Evolutionary conservation across 805 yeast genomes (phyloP), one percentile per base, ranked within the genome.

Genomic region (Yueomyces sp.): DNA sequence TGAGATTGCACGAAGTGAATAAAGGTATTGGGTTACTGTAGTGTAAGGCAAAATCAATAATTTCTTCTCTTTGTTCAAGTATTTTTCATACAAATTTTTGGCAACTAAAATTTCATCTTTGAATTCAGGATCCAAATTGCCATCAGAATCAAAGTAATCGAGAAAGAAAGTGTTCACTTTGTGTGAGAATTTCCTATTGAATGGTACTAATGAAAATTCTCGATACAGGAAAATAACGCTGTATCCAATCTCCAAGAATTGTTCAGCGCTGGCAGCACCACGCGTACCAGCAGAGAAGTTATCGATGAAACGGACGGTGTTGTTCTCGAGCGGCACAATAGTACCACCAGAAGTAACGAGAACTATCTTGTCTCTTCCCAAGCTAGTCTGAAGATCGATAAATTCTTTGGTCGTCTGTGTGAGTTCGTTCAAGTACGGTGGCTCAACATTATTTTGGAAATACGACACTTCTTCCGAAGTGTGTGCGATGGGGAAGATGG

Each of bases 231-330:
- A 92, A 32, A 92, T 81, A 36, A 92, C 98, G 11, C 95, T 90
- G 56, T 92, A 92, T 1, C 87, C 95, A 45, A 75, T 67, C 44
- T 81, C 85, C 43, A 92, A 66, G 52, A 90, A 85, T 57, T 85
- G 81, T 62, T 92, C 98, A 3, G 97, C 95, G 37, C 94, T 81
- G 0, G 95, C 79, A 3, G 98, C 94, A 44, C 98, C 99, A 62
- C 99, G 76, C 0, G 96, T 92, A 28, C 99, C 99, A 28, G 97
- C 97, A 50, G 92, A 80, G 61, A 92, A 92, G 57, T 92, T 92
- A 63, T 92, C 99, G 55, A 92, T 87, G 63, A 92, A 92, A 43
- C 99, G 67, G 5, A 92, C 99, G 0, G 98, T 92, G 57, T 92
- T 92, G 63, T 87, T 88, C 56, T 92, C 99, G 50, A 92, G 67